Evolutionary conservation across 108 stramenopile genomes (phyloP).

Genomic region (Craspedostauros australis): DNA sequence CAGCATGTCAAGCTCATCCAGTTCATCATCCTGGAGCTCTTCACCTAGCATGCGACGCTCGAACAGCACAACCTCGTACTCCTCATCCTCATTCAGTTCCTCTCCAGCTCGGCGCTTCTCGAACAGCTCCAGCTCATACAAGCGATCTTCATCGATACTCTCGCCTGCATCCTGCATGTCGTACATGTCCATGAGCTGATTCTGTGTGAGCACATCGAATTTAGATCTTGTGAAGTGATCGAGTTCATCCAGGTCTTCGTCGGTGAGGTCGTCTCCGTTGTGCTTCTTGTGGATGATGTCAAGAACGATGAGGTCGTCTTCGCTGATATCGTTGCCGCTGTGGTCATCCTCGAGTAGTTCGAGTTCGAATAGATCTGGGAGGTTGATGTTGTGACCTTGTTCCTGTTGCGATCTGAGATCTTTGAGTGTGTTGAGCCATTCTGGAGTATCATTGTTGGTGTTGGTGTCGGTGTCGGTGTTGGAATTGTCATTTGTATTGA

Average conservation of each 20-base stretch:
- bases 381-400: too few species aligned
- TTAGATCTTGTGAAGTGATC: not conserved
- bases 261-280: not conserved
- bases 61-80: conserved; percentile 4
- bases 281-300: not conserved
- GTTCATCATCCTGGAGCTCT: conserved; percentile 1
- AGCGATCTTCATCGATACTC: conserved; percentile 8
- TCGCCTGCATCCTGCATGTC: conserved; percentile 10
- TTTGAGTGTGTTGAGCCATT: too few species aligned
- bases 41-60: conserved; percentile 3
- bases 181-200: not conserved
- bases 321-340: not conserved
- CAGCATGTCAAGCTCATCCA: conserved; percentile 15
- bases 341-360: not conserved
- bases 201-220: not conserved
- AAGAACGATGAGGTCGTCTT: not conserved
- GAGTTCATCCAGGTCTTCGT: not conserved
- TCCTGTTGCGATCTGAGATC: not conserved
- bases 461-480: not conserved
- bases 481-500: not conserved
- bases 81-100: conserved; percentile 12
- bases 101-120: not conserved
- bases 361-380: too few species aligned
- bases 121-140: conserved; percentile 19
- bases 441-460: too few species aligned